Percentiles rank a stretch among this genome's conserved stretches.
Evolutionary conservation across 306 rosid species (phyloP).

Genomic region (Castanea sativa): DNA sequence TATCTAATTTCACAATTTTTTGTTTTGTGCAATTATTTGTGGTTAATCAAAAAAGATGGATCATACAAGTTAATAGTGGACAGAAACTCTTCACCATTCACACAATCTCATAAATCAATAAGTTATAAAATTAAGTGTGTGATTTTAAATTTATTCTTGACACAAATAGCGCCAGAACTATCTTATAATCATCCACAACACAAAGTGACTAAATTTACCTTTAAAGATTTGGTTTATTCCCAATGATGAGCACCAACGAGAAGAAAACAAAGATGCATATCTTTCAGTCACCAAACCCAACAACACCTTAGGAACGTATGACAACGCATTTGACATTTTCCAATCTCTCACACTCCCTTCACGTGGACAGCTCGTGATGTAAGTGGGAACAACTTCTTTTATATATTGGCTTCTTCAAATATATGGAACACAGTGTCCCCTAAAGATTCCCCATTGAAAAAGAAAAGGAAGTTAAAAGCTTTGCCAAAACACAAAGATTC

Average conservation of each 20-base stretch:
- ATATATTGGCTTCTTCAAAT: constrained; percentile 12
- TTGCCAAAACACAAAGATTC: constrained; percentile 39
- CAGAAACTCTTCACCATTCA: too few relatives aligned
- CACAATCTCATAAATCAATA: too few relatives aligned
- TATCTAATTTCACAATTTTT: too few relatives aligned
- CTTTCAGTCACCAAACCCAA: constrained; percentile 37
- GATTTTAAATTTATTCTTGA: too few relatives aligned
- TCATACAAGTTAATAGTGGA: too few relatives aligned
- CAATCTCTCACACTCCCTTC: constrained; percentile 49
- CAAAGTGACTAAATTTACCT: constrained; percentile 27
- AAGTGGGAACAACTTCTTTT: constrained; percentile 21
- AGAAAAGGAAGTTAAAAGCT: constrained; percentile 2
- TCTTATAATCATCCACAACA: neutral
- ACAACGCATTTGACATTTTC: neutral
- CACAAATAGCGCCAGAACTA: too few relatives aligned
- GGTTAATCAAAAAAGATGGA: too few relatives aligned
- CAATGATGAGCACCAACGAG: constrained; percentile 39
- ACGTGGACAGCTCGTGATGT: constrained; percentile 86
- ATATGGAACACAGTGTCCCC: neutral
- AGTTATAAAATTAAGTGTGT: too few relatives aligned
- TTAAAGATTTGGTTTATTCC: constrained; percentile 17
- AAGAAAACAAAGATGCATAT: constrained; percentile 8
- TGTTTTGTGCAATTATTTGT: too few relatives aligned
- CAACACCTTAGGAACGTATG: constrained; percentile 23
- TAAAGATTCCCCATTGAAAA: constrained; percentile 30